Conservation (phyloP, 768 basidiomycete genomes). For the Pluteus cervinus region DNA sequence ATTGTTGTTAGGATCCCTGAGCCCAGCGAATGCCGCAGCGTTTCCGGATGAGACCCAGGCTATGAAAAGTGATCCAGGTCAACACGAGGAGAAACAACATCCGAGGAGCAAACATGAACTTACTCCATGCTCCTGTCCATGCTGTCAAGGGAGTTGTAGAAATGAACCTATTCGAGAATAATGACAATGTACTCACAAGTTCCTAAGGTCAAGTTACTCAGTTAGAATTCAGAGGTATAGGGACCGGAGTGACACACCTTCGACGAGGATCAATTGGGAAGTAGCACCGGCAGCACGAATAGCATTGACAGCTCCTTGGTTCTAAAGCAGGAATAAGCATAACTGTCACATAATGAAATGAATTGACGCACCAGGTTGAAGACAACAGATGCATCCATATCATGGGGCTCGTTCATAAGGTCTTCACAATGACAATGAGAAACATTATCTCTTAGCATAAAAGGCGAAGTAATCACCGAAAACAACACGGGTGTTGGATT, state of each 20-base stretch:
- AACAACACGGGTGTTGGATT: constrained; percentile 46
- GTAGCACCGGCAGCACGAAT: constrained; percentile 62
- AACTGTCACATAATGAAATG: background rate
- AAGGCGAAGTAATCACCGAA: constrained; percentile 31
- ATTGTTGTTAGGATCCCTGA: constrained; percentile 59
- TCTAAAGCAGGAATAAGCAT: constrained; percentile 20
- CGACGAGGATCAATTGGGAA: constrained; percentile 42
- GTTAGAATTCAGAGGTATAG: constrained; percentile 9
- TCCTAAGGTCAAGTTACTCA: constrained; percentile 6
- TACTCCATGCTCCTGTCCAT: constrained; percentile 58
- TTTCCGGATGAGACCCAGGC: constrained; percentile 58
- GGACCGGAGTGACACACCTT: constrained; percentile 19
- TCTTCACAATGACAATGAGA: constrained; percentile 19
- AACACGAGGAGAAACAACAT: background rate
- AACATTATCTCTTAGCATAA: background rate
- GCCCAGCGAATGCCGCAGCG: constrained; percentile 38
- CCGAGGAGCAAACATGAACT: constrained; percentile 10
- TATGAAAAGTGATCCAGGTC: constrained; percentile 11
- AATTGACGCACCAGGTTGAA: constrained; percentile 36
- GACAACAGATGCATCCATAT: constrained; percentile 45
- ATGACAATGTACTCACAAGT: constrained; percentile 9
- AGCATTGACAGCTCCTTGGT: constrained; percentile 62
- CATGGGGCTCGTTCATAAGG: constrained; percentile 63
- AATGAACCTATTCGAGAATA: constrained; percentile 2
- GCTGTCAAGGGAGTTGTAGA: constrained; percentile 28